Evolutionary conservation across 768 basidiomycete genomes (phyloP), one percentile per base, ranked within the genome.

Genomic region (Exidia glandulosa): DNA sequence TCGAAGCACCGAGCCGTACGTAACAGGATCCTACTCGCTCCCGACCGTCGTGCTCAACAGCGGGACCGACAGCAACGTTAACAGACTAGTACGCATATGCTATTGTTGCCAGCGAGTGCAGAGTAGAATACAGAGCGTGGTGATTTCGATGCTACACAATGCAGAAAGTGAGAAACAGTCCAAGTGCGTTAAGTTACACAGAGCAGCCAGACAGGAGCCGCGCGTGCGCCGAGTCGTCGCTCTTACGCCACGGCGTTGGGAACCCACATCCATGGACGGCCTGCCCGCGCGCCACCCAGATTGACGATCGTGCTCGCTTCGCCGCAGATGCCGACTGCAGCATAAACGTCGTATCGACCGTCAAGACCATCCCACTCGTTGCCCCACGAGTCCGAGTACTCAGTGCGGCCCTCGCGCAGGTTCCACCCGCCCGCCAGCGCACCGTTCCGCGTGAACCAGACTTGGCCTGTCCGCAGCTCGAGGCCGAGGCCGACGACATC

Each of bases 381-480:
- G 25, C 50, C 50, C 27, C 25, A 54, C 16, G 50, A 14, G 50
- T 54, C 50, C 10, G 50, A 23, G 1, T 25, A 23, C 14, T 14
- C 50, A 10, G 25, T 27, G 50, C 50, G 50, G 30, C 50, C 50
- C 50, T 54, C 50, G 50, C 50, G 50, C 50, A 54, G 50, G 10
- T 54, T 54, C 50, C 50, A 54, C 25, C 50, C 50, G 50, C 50
- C 50, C 25, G 50, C 50, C 6, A 54, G 50, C 50, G 30, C 50
- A 33, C 96, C 96, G 67, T 99, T 99, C 61, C 94, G 87, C 41
- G 96, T 98, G 78, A 90, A 99, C 76, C 98, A 99, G 23, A 99
- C 93, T 0, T 92, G 94, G 32, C 96, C 96, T 2, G 90, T 92
- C 41, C 96, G 85, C 5, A 96, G 96, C 27, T 94, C 85, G 74